Conservation (phyloP, 1,139 yeast species). For the Scheffersomyces illinoinensis region DNA sequence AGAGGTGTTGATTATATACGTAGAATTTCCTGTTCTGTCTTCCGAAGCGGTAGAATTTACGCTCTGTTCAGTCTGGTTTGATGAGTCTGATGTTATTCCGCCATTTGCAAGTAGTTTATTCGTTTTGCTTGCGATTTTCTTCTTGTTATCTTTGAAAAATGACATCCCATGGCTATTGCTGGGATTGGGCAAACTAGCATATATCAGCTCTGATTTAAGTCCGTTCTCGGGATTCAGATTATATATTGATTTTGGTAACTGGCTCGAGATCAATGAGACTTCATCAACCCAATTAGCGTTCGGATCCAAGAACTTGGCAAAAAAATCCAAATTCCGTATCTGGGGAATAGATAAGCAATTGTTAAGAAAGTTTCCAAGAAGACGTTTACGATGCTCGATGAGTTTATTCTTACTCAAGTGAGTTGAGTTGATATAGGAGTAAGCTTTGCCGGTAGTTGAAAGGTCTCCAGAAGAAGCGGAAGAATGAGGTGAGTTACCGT, state of each 20-base stretch:
- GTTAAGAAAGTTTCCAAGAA: constrained; percentile 75
- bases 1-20: constrained; percentile 31
- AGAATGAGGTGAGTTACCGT: constrained; percentile 8
- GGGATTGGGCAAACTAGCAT: constrained; percentile 66
- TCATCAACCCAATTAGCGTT: constrained; percentile 75
- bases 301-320: constrained; percentile 81
- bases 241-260: constrained; percentile 44
- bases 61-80: background rate
- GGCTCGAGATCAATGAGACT: constrained; percentile 36
- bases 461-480: constrained; percentile 5
- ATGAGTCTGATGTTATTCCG: background rate
- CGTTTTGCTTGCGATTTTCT: constrained; percentile 29
- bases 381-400: constrained; percentile 68
- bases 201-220: constrained; percentile 55
- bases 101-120: constrained; percentile 19
- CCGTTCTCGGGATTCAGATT: constrained; percentile 60
- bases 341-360: constrained; percentile 64
- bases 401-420: constrained; percentile 42
- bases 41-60: constrained; percentile 4
- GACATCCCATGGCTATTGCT: constrained; percentile 37
- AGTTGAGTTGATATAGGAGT: constrained; percentile 46
- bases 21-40: constrained; percentile 1
- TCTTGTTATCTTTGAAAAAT: constrained; percentile 36
- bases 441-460: constrained; percentile 13
- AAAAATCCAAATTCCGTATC: constrained; percentile 61